A percentile compares a stretch with the other conserved stretches of the same genome.
Conservation (phyloP, 106 monocot genomes). For the Phalaenopsis aphrodite region DNA sequence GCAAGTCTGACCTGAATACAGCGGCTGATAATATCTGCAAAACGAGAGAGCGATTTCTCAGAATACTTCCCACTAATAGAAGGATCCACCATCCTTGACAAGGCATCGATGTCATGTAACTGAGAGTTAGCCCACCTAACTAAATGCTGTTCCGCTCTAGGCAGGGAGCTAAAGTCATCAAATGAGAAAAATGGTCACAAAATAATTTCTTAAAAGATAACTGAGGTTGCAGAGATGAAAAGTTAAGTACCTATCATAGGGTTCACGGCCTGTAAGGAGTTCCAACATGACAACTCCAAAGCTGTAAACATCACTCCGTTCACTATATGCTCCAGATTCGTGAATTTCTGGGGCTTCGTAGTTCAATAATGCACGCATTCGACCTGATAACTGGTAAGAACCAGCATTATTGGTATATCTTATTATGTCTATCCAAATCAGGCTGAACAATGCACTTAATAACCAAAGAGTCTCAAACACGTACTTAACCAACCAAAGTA, state of each 20-base stretch:
- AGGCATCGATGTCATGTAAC: conserved; percentile 73
- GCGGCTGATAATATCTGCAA: conserved; percentile 94
- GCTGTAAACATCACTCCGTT: conserved; percentile 91
- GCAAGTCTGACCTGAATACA: conserved; percentile 77
- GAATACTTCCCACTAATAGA: conserved; percentile 55
- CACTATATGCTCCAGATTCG: conserved; percentile 60
- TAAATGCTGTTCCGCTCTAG: conserved; percentile 75
- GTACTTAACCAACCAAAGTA: not conserved
- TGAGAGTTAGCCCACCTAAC: conserved; percentile 94
- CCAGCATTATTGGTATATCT: conserved; percentile 6
- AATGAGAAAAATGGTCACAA: not conserved
- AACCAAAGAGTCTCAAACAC: not conserved
- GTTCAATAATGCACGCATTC: conserved; percentile 58
- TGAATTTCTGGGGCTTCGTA: conserved; percentile 89
- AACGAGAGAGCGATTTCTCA: conserved; percentile 78
- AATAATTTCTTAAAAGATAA: not conserved
- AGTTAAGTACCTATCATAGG: conserved; percentile 66
- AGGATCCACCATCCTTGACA: conserved; percentile 90
- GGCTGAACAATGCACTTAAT: not conserved
- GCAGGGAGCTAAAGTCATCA: conserved; percentile 48
- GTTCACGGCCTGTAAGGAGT: conserved; percentile 84
- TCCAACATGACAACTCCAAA: conserved; percentile 99
- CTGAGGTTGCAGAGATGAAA: not conserved
- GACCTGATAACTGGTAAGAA: conserved; percentile 63
- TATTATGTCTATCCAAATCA: not conserved